These are phyloP conservation scores for Nakazawaea populi DNA, from an alignment of 805 yeast species.

Conservation along the genomic window DNA sequence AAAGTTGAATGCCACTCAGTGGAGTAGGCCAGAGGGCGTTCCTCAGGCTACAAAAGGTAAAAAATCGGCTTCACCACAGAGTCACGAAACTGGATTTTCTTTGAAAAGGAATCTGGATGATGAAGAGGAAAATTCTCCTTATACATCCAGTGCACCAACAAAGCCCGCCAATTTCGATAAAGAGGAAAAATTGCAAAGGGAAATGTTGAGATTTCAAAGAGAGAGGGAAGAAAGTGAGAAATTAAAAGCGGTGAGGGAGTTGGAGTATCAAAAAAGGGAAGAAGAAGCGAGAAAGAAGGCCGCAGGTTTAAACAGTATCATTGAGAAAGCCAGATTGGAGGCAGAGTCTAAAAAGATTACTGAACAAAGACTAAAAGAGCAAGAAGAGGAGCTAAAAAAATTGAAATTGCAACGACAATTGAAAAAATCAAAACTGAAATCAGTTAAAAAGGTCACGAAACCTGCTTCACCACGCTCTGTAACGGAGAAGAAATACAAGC, in stretches of 20 bases:
- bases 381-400: constrained; percentile 6
- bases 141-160: not conserved
- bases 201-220: constrained; percentile 1
- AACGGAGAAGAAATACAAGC: constrained; percentile 20
- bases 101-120: constrained; percentile 8
- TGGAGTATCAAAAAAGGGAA: constrained; percentile 30
- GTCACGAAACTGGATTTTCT: constrained; percentile 1
- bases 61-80: not conserved
- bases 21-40: constrained; percentile 48
- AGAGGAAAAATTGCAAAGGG: constrained; percentile 4
- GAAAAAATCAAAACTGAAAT: constrained; percentile 21
- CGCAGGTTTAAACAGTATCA: constrained; percentile 6
- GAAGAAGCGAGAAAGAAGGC: constrained; percentile 6
- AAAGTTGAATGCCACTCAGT: constrained; percentile 38
- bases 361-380: constrained; percentile 15
- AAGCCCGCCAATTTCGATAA: constrained; percentile 1
- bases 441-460: constrained; percentile 1
- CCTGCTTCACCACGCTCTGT: not conserved
- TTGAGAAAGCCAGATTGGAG: constrained; percentile 4
- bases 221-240: constrained; percentile 14
- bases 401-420: constrained; percentile 24
- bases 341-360: constrained; percentile 10
- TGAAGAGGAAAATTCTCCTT: constrained; percentile 1
- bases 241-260: constrained; percentile 27
- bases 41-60: not conserved